phyloP scores from a whole-genome alignment of 1,139 yeast species.

The Saccharomyces pastorianus region DNA sequence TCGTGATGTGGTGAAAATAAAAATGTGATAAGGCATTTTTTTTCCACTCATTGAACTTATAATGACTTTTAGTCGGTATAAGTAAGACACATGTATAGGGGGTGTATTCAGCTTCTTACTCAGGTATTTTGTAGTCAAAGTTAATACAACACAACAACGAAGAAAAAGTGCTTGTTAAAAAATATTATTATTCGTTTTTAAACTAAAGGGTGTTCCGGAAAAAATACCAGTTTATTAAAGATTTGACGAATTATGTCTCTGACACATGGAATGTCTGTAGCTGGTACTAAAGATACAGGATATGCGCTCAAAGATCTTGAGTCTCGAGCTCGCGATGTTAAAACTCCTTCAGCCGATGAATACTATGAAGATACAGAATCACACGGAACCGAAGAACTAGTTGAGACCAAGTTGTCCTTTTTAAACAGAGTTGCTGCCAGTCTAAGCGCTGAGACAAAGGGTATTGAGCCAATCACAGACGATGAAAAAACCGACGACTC shows the following conservation, averaged over 20 bases:
- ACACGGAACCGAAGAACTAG: neutral
- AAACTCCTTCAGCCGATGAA: neutral
- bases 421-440: no score
- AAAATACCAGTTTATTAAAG: neutral
- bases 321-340: neutral
- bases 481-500: no score
- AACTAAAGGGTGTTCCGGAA: neutral
- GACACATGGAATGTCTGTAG: neutral
- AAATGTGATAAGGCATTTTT: neutral
- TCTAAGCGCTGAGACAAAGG: no score
- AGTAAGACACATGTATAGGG: neutral
- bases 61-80: neutral
- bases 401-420: slow-evolving; percentile 7
- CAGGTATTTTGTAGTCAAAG: neutral
- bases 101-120: neutral
- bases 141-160: neutral
- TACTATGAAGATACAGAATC: neutral
- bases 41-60: neutral
- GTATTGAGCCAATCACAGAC: no score
- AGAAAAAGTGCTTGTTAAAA: no score
- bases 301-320: neutral
- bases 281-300: neutral
- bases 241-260: neutral
- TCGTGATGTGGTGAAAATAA: neutral
- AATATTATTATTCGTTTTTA: neutral